Conservation (phyloP, 768 basidiomycete species). For the Phlebiopsis gigantea region DNA sequence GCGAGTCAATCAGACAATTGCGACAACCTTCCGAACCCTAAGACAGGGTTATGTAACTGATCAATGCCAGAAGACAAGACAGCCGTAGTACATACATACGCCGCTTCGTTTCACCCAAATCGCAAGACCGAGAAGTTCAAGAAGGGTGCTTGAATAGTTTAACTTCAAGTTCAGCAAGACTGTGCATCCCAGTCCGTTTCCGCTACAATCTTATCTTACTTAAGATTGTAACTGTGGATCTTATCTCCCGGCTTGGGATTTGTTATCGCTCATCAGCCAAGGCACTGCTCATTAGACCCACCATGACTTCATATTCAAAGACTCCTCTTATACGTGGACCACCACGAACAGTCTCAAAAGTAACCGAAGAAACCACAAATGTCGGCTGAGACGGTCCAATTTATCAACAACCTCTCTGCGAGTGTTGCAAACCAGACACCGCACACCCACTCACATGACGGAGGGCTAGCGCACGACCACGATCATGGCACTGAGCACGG, state of each 20-base stretch:
- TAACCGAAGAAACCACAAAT: background rate
- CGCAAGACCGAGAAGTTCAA: too few relatives aligned
- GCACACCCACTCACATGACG: conserved; percentile 50
- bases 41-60: background rate
- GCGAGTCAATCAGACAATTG: background rate
- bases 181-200: too few relatives aligned
- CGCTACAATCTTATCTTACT: background rate
- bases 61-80: too few relatives aligned
- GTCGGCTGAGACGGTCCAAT: conserved; percentile 42
- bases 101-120: too few relatives aligned
- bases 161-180: too few relatives aligned
- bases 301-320: background rate
- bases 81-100: too few relatives aligned
- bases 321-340: background rate
- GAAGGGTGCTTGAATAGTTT: too few relatives aligned
- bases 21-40: background rate
- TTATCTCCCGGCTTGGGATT: background rate
- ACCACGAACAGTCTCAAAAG: background rate
- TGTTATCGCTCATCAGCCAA: background rate
- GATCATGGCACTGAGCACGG: conserved; percentile 77
- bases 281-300: background rate
- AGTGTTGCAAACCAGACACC: conserved; percentile 25
- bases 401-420: conserved; percentile 63
- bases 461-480: conserved; percentile 37
- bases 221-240: background rate